Evolutionary conservation across 106 monocot genomes (phyloP), one percentile per base, ranked within the genome.

Genomic region (Dactylorhiza incarnata): DNA sequence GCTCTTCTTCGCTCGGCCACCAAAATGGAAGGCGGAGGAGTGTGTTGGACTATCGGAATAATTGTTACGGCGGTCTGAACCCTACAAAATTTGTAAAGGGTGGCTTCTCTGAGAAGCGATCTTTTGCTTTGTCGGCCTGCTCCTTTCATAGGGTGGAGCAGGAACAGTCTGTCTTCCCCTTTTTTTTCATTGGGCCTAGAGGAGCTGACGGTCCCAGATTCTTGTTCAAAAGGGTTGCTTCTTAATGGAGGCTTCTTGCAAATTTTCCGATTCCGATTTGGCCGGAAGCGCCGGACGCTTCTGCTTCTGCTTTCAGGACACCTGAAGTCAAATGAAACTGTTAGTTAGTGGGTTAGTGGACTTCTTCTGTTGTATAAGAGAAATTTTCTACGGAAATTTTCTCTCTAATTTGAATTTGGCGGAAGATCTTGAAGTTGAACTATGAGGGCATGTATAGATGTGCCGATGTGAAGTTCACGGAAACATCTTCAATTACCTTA

Each of bases 241-340:
- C 49, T 72, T 49, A 12, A 19, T 69, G n/a, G 45, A 59, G 12
- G 14, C 47, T 72, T 78, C 12, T 55, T 17, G 43, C 70, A 6
- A 20, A 76, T 73, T 73, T 43, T 14, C 6, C 50, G 72, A 77
- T 76, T 77, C 77, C 49, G 61, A 50, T 73, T 82, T 77, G 76
- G 77, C 46, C 61, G 25, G 73, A 46, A 45, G 52, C 5, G 78
- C 43, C 23, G 51, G 61, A 47, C 65, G 73, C 16, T 73, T 58
- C 24, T 46, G n/a, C 3, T 76, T 44, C 22, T 25, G 22, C 17
- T 76, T 65, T 10, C 66, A 66, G 29, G 5, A 12, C 6, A 12
- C 0, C 12, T 26, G 66, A 66, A 66, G 29, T 37, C 45, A 45
- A 69, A 46, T 46, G 69, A 69, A 45, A 17, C 12, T 69, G 69